Evolutionary conservation across 352 stramenopile genomes (phyloP).

Genomic region (Pythium inflatum): DNA sequence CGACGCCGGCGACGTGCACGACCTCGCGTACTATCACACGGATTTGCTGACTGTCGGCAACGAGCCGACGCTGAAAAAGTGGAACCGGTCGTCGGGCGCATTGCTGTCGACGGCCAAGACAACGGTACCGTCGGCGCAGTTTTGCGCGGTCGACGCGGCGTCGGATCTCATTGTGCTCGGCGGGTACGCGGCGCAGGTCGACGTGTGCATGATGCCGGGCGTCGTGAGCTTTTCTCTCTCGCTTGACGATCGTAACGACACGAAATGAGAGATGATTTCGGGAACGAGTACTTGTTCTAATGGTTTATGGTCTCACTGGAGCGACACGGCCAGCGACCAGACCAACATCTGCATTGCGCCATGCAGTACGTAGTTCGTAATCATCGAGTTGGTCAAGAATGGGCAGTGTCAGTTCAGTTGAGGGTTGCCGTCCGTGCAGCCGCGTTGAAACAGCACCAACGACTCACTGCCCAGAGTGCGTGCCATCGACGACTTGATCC

Average conservation of each 20-base stretch:
- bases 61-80: constrained; percentile 67
- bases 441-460: no score
- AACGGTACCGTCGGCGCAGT: constrained; percentile 61
- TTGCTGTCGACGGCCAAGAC: constrained; percentile 60
- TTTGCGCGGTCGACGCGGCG: constrained; percentile 64
- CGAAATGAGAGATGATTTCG: not conserved
- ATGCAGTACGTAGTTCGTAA: no score
- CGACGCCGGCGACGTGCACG: constrained; percentile 64
- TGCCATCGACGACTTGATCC: no score
- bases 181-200: constrained; percentile 55
- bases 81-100: constrained; percentile 73
- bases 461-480: no score
- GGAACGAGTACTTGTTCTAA: no score
- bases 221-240: constrained; percentile 83
- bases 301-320: no score
- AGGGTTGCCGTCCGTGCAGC: no score
- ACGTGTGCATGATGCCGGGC: constrained; percentile 81
- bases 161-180: constrained; percentile 75
- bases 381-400: no score
- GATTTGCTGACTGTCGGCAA: constrained; percentile 76
- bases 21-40: constrained; percentile 72
- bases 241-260: constrained; percentile 33
- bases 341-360: no score
- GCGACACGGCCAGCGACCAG: no score
- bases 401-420: no score